Percentiles rank a stretch among this genome's conserved stretches.
Conservation (phyloP, 257 asterid species). For the Ocimum tenuiflorum region DNA sequence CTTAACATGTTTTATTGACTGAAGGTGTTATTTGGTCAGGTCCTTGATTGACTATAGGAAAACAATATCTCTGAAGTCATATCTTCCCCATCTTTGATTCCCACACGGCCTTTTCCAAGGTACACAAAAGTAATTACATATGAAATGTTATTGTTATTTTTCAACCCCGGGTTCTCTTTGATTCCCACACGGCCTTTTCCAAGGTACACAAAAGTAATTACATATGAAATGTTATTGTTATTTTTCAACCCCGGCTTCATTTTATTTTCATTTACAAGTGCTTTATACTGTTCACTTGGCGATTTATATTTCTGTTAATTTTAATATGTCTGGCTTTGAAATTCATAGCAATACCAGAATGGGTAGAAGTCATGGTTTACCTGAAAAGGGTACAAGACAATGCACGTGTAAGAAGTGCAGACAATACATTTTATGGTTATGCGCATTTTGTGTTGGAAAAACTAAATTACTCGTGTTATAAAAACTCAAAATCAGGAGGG, state of each 20-base stretch:
- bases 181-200: conserved; percentile 19
- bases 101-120: conserved; percentile 23
- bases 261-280: neutral
- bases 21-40: conserved; percentile 13
- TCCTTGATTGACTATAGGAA: conserved; percentile 25
- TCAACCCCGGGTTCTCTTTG: too few species aligned
- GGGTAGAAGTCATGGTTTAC: neutral
- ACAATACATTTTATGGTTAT: neutral
- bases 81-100: conserved; percentile 16
- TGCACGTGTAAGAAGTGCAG: neutral
- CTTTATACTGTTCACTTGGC: conserved; percentile 9
- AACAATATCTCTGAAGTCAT: conserved; percentile 14
- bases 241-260: conserved; percentile 2
- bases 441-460: neutral
- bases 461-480: neutral
- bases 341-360: neutral
- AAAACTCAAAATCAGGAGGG: neutral
- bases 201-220: conserved; percentile 24
- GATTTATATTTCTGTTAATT: conserved; percentile 3
- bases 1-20: conserved; percentile 4
- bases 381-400: neutral
- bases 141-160: neutral
- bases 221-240: neutral
- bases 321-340: conserved; percentile 6
- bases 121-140: conserved; percentile 19